These are phyloP conservation scores for Pythium sukuiense DNA, from an alignment of 352 stramenopile genomes.

Conservation along the genomic window DNA sequence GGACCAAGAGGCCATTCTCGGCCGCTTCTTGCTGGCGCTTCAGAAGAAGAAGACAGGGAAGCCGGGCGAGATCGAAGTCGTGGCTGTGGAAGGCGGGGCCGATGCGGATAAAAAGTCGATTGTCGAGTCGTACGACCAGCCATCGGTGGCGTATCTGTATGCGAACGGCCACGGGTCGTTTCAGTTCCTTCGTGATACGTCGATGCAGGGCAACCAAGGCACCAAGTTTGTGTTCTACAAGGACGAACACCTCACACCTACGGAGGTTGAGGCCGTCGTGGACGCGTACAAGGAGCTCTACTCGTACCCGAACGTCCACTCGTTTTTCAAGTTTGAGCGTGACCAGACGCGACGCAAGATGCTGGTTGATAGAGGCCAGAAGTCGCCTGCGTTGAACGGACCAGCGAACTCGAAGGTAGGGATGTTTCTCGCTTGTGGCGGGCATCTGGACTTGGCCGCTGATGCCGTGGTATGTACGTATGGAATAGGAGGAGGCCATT, in stretches of 20 bases:
- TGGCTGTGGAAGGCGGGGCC: constrained; percentile 36
- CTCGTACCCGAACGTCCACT: constrained; percentile 73
- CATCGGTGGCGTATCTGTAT: constrained; percentile 75
- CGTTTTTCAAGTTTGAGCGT: constrained; percentile 69
- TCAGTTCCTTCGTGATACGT: constrained; percentile 68
- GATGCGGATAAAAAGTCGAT: constrained; percentile 50
- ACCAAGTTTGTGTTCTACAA: constrained; percentile 86
- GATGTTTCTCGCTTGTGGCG: neutral
- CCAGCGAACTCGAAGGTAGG: constrained; percentile 47
- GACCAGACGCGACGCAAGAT: constrained; percentile 64
- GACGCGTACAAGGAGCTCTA: constrained; percentile 85
- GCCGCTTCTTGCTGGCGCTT: constrained; percentile 61
- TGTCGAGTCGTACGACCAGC: constrained; percentile 68
- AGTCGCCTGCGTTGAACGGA: constrained; percentile 13
- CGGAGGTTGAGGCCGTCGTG: constrained; percentile 77
- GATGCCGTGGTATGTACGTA: neutral
- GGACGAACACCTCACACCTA: constrained; percentile 70
- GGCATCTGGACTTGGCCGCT: neutral
- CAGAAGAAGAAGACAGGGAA: constrained; percentile 34
- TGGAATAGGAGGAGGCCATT: constrained; percentile 67
- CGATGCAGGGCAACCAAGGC: constrained; percentile 36
- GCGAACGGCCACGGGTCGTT: constrained; percentile 75
- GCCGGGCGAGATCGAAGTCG: constrained; percentile 56
- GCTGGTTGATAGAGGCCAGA: constrained; percentile 29
- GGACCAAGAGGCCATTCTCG: constrained; percentile 72